phyloP scores from a whole-genome alignment of 2,329 filamentous ascomycete species.

The Zarea fungicola region DNA sequence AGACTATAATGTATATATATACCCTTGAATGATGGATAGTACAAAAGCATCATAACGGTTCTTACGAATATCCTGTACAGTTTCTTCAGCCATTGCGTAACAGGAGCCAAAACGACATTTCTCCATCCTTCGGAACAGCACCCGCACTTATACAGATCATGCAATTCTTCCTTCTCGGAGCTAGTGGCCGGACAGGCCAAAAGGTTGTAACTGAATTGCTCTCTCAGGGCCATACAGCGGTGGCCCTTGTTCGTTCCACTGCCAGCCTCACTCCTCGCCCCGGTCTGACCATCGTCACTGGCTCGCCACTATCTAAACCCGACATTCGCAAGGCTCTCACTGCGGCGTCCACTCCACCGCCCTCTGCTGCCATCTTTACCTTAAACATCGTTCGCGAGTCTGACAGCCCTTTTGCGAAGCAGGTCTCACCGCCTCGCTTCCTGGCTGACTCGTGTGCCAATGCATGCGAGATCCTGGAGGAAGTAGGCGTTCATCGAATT shows the following conservation, averaged over 20 bases:
- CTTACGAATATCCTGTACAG: too few relatives aligned
- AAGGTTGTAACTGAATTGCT: slow-evolving; percentile 36
- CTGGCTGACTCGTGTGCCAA: slow-evolving; percentile 33
- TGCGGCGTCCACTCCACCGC: slow-evolving; percentile 17
- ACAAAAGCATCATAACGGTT: too few relatives aligned
- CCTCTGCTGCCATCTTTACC: slow-evolving; percentile 32
- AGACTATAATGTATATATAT: too few relatives aligned
- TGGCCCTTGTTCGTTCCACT: slow-evolving; percentile 33
- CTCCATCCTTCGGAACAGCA: not conserved
- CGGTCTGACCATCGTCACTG: slow-evolving; percentile 27
- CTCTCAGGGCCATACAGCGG: slow-evolving; percentile 31
- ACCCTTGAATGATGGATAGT: too few relatives aligned
- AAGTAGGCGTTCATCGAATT: slow-evolving; percentile 27
- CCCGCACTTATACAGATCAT: slow-evolving; percentile 20
- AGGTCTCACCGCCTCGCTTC: slow-evolving; percentile 33
- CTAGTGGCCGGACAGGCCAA: slow-evolving; percentile 38
- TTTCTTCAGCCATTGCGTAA: not conserved
- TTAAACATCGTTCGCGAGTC: slow-evolving; percentile 35
- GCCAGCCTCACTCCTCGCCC: slow-evolving; percentile 15
- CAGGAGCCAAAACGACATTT: not conserved
- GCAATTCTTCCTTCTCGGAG: slow-evolving; percentile 39
- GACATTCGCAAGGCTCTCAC: slow-evolving; percentile 27
- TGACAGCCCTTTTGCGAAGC: slow-evolving; percentile 35
- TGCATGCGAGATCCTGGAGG: slow-evolving; percentile 26
- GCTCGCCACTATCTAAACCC: slow-evolving; percentile 29